Conservation (phyloP, 2,329 filamentous ascomycete genomes). For the Alternaria sp. region DNA sequence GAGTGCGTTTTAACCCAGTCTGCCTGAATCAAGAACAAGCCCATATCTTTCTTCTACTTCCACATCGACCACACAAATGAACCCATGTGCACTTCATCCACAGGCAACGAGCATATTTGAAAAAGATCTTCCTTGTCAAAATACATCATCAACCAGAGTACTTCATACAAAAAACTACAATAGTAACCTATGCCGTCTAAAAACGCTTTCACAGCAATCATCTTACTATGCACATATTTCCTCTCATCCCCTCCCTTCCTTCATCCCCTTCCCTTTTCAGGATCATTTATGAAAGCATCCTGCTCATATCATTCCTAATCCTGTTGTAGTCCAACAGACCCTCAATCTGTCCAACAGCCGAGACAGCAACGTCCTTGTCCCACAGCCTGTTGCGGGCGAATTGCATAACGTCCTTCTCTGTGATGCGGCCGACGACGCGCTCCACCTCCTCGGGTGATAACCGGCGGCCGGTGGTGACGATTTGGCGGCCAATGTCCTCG, state of each 20-base stretch:
- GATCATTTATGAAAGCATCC: conserved; percentile 61
- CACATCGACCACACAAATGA: too few relatives aligned
- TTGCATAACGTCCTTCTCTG: conserved; percentile 95
- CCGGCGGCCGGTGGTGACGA: conserved; percentile 94
- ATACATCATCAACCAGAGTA: conserved; percentile 36
- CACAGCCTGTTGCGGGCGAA: conserved; percentile 95
- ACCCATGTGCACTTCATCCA: too few relatives aligned
- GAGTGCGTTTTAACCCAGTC: too few relatives aligned
- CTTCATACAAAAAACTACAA: conserved; percentile 43
- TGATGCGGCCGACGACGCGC: conserved; percentile 84
- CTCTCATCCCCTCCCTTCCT: neutral
- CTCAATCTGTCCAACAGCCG: conserved; percentile 92
- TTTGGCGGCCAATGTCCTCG: conserved; percentile 98
- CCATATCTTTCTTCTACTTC: too few relatives aligned
- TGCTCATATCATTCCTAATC: conserved; percentile 84
- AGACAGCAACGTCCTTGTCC: conserved; percentile 96
- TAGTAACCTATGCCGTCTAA: conserved; percentile 5
- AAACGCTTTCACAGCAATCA: conserved; percentile 20
- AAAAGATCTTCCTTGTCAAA: conserved; percentile 34
- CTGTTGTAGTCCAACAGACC: conserved; percentile 78
- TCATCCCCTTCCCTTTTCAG: too few relatives aligned
- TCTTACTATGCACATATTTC: conserved; percentile 16
- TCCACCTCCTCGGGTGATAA: conserved; percentile 94
- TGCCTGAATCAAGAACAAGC: too few relatives aligned
- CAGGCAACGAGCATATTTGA: neutral